A percentile compares a stretch with the other conserved stretches of the same genome.
These are phyloP conservation scores for Alloascoidea africana DNA, from an alignment of 805 yeast genomes.

Conservation along the genomic window DNA sequence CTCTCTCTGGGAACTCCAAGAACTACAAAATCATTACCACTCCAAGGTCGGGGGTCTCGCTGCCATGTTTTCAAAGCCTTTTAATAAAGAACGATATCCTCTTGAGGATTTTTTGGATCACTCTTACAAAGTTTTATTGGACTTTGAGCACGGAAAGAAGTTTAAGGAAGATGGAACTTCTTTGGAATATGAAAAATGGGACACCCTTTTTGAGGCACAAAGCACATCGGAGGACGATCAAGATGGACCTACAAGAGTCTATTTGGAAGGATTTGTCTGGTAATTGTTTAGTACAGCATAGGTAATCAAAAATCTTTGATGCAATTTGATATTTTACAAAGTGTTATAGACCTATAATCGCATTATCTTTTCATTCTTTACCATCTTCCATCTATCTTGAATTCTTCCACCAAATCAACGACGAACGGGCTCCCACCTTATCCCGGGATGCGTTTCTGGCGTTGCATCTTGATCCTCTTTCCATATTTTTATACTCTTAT, in stretches of 20 bases:
- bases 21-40: constrained; percentile 75
- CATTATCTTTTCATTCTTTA: no score
- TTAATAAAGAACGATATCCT: constrained; percentile 71
- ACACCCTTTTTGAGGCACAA: constrained; percentile 20
- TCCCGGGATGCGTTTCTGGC: constrained; percentile 20
- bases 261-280: constrained; percentile 2
- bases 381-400: no score
- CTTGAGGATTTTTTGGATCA: constrained; percentile 93
- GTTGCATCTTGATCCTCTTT: constrained; percentile 25
- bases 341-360: no score
- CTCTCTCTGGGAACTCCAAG: constrained; percentile 84
- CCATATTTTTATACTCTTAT: constrained; percentile 75
- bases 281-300: background rate
- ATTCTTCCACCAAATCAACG: no score
- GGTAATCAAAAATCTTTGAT: no score
- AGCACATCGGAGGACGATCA: constrained; percentile 4
- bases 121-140: constrained; percentile 54
- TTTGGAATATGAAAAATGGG: constrained; percentile 53
- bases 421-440: constrained; percentile 22
- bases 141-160: constrained; percentile 46
- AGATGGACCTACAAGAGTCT: constrained; percentile 7
- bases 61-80: constrained; percentile 77
- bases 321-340: no score
- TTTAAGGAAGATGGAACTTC: constrained; percentile 57
- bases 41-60: constrained; percentile 92